These are phyloP conservation scores for Tolypocladium endophyticum DNA, from an alignment of 2,329 filamentous ascomycete species.

Conservation along the genomic window DNA sequence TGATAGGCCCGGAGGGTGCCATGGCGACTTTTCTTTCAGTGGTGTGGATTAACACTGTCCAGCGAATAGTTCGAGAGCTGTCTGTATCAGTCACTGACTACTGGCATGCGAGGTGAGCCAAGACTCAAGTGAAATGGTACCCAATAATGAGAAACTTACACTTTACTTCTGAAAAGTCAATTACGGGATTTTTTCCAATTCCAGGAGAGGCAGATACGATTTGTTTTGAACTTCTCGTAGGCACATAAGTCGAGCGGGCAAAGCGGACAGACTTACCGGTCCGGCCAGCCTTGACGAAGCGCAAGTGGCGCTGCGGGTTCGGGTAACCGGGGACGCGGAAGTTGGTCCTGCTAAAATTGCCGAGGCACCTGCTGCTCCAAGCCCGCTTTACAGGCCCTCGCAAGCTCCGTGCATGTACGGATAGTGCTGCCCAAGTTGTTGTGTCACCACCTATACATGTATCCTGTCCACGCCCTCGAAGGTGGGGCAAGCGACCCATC, in stretches of 20 bases:
- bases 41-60: not conserved
- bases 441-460: not conserved
- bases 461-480: not conserved
- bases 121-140: not conserved
- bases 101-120: not conserved
- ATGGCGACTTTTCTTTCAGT: slow-evolving; percentile 15
- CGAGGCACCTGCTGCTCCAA: not conserved
- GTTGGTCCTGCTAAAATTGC: not conserved
- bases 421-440: not conserved
- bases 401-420: not conserved
- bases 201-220: not conserved
- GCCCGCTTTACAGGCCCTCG: not conserved
- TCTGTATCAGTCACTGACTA: not conserved
- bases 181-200: not conserved
- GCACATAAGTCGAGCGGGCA: not conserved
- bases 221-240: not conserved
- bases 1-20: slow-evolving; percentile 44
- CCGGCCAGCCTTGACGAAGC: not conserved
- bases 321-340: not conserved
- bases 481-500: slow-evolving; percentile 10
- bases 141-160: not conserved
- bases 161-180: not conserved
- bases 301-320: not conserved
- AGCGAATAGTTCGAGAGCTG: not conserved
- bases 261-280: not conserved